These are phyloP conservation scores for Carpinus fangiana DNA, from an alignment of 306 rosid species.

Conservation along the genomic window DNA sequence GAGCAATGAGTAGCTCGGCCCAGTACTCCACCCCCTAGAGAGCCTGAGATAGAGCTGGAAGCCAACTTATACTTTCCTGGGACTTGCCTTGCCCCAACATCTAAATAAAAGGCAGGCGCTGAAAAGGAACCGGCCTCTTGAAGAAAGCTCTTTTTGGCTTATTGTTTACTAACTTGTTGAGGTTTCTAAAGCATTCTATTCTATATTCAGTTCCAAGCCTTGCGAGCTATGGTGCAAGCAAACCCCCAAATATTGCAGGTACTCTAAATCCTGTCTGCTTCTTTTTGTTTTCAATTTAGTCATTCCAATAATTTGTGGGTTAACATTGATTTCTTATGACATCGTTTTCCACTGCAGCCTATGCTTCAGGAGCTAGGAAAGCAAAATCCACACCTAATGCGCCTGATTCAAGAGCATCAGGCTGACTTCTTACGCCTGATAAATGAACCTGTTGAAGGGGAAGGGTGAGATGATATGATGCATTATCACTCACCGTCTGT, in stretches of 20 bases:
- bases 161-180: background rate
- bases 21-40: constrained; percentile 4
- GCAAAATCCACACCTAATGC: constrained; percentile 92
- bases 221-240: constrained; percentile 93
- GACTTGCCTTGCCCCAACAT: constrained; percentile 18
- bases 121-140: constrained; percentile 3
- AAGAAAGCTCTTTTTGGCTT: background rate
- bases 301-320: background rate
- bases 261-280: constrained; percentile 5
- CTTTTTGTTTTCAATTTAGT: background rate
- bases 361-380: constrained; percentile 98
- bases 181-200: constrained; percentile 1
- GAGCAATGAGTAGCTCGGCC: constrained; percentile 8
- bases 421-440: constrained; percentile 87
- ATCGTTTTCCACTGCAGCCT: constrained; percentile 60
- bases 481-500: constrained; percentile 11
- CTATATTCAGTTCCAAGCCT: constrained; percentile 68
- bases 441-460: constrained; percentile 88
- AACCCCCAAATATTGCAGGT: constrained; percentile 99
- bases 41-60: constrained; percentile 13
- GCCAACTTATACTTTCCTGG: constrained; percentile 15
- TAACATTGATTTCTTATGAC: constrained; percentile 4
- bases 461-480: constrained; percentile 55
- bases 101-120: constrained; percentile 12
- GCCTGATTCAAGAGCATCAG: constrained; percentile 85